Conservation (phyloP, 1,139 yeast species). For the Magnusiomyces ingens region DNA sequence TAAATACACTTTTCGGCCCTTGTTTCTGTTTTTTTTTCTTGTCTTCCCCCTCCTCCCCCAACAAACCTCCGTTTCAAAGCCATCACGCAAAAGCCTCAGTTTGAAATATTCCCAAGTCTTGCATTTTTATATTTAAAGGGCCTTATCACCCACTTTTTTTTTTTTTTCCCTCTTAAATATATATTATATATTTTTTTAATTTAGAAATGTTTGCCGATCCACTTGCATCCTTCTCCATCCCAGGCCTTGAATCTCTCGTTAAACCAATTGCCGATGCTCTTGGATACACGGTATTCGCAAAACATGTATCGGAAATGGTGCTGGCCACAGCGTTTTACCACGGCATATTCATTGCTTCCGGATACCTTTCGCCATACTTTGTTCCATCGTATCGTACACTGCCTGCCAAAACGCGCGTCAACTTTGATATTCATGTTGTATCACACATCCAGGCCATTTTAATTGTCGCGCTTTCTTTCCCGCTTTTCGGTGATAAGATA, state of each 20-base stretch:
- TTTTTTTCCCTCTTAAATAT: background rate
- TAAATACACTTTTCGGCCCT: background rate
- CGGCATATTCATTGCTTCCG: constrained; percentile 38
- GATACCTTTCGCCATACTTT: constrained; percentile 40
- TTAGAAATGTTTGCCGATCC: constrained; percentile 10
- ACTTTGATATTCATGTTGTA: constrained; percentile 84
- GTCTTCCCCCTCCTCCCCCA: background rate
- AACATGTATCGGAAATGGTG: constrained; percentile 48
- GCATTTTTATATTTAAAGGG: background rate
- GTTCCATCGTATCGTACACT: constrained; percentile 39
- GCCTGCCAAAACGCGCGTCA: constrained; percentile 45
- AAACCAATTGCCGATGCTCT: constrained; percentile 14
- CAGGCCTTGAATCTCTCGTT: constrained; percentile 13
- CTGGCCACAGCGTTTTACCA: constrained; percentile 44
- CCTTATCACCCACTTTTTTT: background rate
- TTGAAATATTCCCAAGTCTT: too few relatives aligned
- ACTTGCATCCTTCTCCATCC: constrained; percentile 11
- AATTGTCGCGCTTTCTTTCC: constrained; percentile 49
- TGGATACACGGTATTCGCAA: constrained; percentile 31
- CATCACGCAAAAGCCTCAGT: background rate
- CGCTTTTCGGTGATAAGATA: constrained; percentile 53
- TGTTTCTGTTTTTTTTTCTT: background rate
- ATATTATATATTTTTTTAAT: too few relatives aligned
- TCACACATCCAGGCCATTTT: constrained; percentile 75
- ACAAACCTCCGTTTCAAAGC: background rate